Evolutionary conservation across 2,329 filamentous ascomycete species (phyloP).

Genomic region (Aspergillus quadrilineatus): DNA sequence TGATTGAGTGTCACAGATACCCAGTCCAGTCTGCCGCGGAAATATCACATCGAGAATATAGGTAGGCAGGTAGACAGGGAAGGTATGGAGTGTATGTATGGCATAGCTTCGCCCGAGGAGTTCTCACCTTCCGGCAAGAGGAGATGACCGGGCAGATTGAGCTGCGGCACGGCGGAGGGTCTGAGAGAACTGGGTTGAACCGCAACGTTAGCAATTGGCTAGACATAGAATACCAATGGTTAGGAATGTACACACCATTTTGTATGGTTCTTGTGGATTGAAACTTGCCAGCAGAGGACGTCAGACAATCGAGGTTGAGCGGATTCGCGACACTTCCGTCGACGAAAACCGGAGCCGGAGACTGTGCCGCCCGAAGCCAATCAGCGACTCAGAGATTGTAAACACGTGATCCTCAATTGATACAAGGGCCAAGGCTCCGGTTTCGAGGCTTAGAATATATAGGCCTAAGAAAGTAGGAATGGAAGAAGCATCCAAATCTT

Average conservation of each 20-base stretch:
- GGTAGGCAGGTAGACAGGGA: not conserved
- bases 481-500: not conserved
- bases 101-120: constrained; percentile 5
- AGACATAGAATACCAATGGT: not conserved
- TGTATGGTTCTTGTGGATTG: constrained; percentile 25
- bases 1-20: not conserved
- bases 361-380: constrained; percentile 28
- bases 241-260: constrained; percentile 31
- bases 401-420: constrained; percentile 21
- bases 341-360: constrained; percentile 36
- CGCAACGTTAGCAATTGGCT: constrained; percentile 19
- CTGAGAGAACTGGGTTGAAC: constrained; percentile 31
- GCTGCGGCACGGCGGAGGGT: constrained; percentile 37
- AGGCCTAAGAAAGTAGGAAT: not conserved
- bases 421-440: too few species aligned
- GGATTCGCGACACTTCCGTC: constrained; percentile 19
- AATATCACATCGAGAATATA: not conserved
- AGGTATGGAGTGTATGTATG: not conserved
- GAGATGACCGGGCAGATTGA: constrained; percentile 47
- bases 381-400: constrained; percentile 21
- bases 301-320: constrained; percentile 14
- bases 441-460: too few species aligned
- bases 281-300: constrained; percentile 25
- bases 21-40: not conserved
- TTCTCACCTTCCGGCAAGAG: constrained; percentile 59